A percentile compares a stretch with the other conserved stretches of the same genome.
These are phyloP conservation scores for Mucuna pruriens DNA, from an alignment of 306 rosid genomes.

Conservation along the genomic window DNA sequence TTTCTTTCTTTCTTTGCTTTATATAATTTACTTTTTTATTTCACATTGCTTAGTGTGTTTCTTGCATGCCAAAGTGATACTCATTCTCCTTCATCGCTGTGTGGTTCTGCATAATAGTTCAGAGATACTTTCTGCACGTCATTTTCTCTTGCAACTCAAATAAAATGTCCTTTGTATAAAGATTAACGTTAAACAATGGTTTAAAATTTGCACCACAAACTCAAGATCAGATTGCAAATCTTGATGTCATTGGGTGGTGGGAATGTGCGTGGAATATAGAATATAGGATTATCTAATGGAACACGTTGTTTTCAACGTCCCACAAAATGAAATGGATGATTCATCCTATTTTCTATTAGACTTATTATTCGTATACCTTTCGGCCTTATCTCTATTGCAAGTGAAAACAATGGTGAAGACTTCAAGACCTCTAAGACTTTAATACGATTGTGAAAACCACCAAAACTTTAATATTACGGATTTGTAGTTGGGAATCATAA, in stretches of 20 bases:
- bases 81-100: neutral
- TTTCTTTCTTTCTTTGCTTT: neutral
- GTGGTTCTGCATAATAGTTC: neutral
- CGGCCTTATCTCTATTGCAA: neutral
- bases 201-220: slow-evolving; percentile 10
- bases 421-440: neutral
- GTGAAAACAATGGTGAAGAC: neutral
- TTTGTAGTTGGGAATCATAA: too few species aligned
- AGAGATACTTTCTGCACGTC: slow-evolving; percentile 14
- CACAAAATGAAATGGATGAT: neutral
- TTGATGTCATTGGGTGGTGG: neutral
- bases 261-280: neutral
- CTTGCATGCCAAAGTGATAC: neutral
- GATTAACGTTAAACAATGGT: neutral
- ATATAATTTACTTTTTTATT: neutral
- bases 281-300: neutral
- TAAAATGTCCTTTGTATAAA: neutral
- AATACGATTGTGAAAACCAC: neutral
- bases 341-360: neutral
- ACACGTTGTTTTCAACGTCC: neutral
- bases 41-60: neutral
- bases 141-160: neutral
- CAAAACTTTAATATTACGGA: neutral
- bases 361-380: neutral
- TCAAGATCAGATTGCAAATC: slow-evolving; percentile 15